A percentile compares a stretch with the other conserved stretches of the same genome.
These are phyloP conservation scores for Emydomyces testavorans DNA, from an alignment of 2,329 filamentous ascomycete genomes.

Conservation along the genomic window DNA sequence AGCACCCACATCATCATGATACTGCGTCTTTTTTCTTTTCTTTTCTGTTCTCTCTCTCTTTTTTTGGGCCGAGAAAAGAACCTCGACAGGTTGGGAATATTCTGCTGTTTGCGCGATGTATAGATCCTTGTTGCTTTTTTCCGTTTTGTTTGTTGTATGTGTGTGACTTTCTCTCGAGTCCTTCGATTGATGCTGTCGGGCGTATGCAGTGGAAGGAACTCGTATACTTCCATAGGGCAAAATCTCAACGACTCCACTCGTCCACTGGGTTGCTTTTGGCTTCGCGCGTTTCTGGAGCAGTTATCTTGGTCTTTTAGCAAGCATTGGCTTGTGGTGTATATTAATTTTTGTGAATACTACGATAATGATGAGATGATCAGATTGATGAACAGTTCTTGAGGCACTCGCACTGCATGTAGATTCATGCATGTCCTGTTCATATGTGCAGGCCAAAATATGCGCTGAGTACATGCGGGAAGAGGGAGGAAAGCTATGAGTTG, in stretches of 20 bases:
- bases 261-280: slow-evolving; percentile 1
- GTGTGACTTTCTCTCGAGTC: background rate
- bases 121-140: background rate
- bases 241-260: slow-evolving; percentile 5
- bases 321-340: slow-evolving; percentile 6
- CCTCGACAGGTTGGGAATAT: background rate
- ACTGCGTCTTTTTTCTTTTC: background rate
- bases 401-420: background rate
- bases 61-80: too few relatives aligned
- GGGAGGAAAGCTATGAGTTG: too few relatives aligned
- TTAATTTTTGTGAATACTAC: background rate
- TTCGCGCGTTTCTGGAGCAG: background rate
- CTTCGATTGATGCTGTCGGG: slow-evolving; percentile 4
- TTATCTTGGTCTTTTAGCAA: slow-evolving; percentile 2
- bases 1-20: slow-evolving; percentile 1
- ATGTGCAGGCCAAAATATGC: background rate
- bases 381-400: background rate
- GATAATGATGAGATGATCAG: background rate
- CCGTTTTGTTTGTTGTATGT: background rate
- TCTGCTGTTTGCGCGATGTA: slow-evolving; percentile 4
- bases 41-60: too few relatives aligned
- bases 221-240: slow-evolving; percentile 7
- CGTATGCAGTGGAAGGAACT: slow-evolving; percentile 9
- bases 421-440: background rate
- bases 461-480: background rate